Conservation (phyloP, 2,329 filamentous ascomycete genomes). For the Pseudocercospora eumusae region DNA sequence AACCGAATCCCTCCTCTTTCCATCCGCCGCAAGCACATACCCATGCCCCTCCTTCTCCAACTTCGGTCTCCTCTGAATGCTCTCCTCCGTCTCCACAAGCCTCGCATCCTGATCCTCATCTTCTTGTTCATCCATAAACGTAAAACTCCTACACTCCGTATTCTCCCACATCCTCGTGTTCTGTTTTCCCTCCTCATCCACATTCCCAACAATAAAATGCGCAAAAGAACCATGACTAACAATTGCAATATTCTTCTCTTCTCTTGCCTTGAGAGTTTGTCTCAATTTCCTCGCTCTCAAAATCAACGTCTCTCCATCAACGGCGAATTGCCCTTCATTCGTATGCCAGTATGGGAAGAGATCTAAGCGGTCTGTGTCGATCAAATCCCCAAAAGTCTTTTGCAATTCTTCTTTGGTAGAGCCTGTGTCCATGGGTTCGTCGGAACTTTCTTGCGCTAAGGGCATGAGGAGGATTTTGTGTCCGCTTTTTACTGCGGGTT, state of each 20-base stretch:
- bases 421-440: no score
- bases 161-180: not conserved
- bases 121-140: not conserved
- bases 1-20: no score
- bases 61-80: no score
- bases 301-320: not conserved
- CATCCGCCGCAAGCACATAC: no score
- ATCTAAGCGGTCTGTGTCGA: no score
- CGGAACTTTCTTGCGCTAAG: no score
- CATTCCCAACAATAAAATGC: not conserved
- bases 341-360: no score
- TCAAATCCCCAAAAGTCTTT: no score
- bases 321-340: no score
- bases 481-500: conserved; percentile 39
- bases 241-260: not conserved
- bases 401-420: no score
- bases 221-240: not conserved
- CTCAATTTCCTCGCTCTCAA: not conserved
- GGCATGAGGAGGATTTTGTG: no score
- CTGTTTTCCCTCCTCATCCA: not conserved
- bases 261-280: not conserved
- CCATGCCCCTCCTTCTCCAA: no score
- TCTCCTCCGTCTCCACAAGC: not conserved
- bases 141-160: not conserved
- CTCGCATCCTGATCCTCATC: not conserved